Evolutionary conservation across 2,329 filamentous ascomycete genomes (phyloP).

Genomic region (Aspergillus udagawae): DNA sequence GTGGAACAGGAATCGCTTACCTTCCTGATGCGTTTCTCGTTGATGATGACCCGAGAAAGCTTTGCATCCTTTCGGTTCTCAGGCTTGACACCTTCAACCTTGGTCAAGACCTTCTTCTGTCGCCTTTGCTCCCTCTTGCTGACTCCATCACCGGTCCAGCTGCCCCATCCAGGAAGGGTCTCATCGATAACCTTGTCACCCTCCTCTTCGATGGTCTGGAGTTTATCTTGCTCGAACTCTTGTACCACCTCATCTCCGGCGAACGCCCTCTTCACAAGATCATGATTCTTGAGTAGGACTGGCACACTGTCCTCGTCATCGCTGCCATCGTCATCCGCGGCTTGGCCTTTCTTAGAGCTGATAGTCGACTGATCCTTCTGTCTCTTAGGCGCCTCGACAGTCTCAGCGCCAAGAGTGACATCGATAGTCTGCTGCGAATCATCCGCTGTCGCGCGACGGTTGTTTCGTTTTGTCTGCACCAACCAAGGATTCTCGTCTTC

Average conservation of each 20-base stretch:
- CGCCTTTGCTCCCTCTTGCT: conserved; percentile 63
- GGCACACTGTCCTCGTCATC: conserved; percentile 40
- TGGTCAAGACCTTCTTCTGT: conserved; percentile 50
- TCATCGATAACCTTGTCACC: conserved; percentile 78
- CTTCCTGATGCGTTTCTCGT: conserved; percentile 86
- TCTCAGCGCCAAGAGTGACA: conserved; percentile 23
- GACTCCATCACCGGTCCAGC: conserved; percentile 82
- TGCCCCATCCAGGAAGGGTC: conserved; percentile 91
- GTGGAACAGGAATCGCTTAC: conserved; percentile 41
- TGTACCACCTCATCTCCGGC: conserved; percentile 79
- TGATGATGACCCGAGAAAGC: conserved; percentile 82
- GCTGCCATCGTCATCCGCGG: conserved; percentile 44
- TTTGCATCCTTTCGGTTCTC: conserved; percentile 77
- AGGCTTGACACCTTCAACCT: conserved; percentile 65
- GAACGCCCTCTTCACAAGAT: conserved; percentile 77
- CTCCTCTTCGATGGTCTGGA: conserved; percentile 65
- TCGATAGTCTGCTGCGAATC: conserved; percentile 31
- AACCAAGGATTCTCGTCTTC: conserved; percentile 38
- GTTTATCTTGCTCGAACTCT: conserved; percentile 79
- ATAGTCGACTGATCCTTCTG: conserved; percentile 17
- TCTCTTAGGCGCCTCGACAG: conserved; percentile 17
- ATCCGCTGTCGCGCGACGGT: conserved; percentile 25
- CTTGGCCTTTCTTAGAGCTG: conserved; percentile 16
- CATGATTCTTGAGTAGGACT: conserved; percentile 50
- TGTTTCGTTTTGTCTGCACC: conserved; percentile 31